Percentiles rank a stretch among this genome's conserved stretches.
phyloP scores from a whole-genome alignment of 805 yeast species.

The Starmerella floris region DNA sequence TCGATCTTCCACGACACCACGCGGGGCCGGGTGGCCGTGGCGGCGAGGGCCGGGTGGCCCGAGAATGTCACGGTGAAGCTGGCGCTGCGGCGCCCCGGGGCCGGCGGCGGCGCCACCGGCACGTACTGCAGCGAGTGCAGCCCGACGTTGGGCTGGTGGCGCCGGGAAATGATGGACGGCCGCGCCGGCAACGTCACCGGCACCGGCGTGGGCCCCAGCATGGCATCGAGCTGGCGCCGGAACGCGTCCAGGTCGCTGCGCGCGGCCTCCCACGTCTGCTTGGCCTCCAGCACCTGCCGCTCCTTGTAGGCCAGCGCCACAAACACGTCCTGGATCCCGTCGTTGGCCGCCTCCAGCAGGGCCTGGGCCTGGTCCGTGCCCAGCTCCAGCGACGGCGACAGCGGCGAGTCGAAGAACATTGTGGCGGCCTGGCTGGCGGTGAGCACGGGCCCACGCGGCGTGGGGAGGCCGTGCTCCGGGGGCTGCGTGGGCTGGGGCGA shows the following conservation, averaged over 20 bases:
- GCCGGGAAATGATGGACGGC: conserved; percentile 17
- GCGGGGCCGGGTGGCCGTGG: neutral
- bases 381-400: conserved; percentile 4
- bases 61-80: neutral
- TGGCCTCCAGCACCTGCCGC: conserved; percentile 27
- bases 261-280: conserved; percentile 23
- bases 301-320: conserved; percentile 27
- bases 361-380: conserved; percentile 7
- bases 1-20: conserved; percentile 14
- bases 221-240: conserved; percentile 13
- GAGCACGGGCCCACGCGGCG: neutral
- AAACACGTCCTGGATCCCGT: conserved; percentile 24
- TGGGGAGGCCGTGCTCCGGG: neutral
- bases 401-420: conserved; percentile 2
- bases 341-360: conserved; percentile 3
- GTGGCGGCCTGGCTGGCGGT: neutral
- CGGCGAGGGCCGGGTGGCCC: neutral
- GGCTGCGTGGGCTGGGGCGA: neutral
- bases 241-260: conserved; percentile 22
- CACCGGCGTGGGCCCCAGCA: conserved; percentile 13
- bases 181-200: conserved; percentile 13
- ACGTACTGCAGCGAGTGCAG: conserved; percentile 16
- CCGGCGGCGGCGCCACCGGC: neutral
- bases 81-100: neutral
- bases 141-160: conserved; percentile 15